Evolutionary conservation across 2,329 filamentous ascomycete species (phyloP).

Genomic region (Cladosporium cucumerinum): DNA sequence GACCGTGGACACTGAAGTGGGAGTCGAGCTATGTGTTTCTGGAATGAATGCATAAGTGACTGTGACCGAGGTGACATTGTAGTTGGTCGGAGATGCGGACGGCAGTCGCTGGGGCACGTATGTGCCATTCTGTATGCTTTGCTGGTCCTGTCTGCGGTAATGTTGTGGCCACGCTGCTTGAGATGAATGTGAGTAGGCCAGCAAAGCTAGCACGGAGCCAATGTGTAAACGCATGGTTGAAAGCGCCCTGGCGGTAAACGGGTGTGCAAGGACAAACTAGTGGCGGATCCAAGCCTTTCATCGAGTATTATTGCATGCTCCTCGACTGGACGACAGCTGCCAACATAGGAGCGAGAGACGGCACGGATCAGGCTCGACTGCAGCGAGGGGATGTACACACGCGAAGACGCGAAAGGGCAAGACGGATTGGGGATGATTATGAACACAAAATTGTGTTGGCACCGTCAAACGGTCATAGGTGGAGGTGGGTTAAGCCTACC

Average conservation of each 20-base stretch:
- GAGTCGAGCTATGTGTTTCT: not conserved
- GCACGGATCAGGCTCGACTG: not conserved
- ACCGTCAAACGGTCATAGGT: slow-evolving; percentile 15
- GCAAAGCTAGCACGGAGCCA: slow-evolving; percentile 9
- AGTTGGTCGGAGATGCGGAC: not conserved
- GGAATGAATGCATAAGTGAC: slow-evolving; percentile 8
- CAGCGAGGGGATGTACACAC: slow-evolving; percentile 2
- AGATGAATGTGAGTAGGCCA: slow-evolving; percentile 7
- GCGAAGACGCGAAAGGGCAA: not conserved
- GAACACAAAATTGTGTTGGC: not conserved
- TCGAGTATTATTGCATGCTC: slow-evolving; percentile 12
- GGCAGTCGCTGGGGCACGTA: not conserved
- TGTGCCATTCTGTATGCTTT: not conserved
- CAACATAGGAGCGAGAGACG: slow-evolving; percentile 7
- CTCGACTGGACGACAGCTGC: not conserved
- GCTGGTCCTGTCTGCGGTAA: slow-evolving; percentile 4
- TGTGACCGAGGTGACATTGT: slow-evolving; percentile 5
- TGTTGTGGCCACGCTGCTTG: slow-evolving; percentile 6
- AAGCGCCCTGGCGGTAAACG: not conserved
- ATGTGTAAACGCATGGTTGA: slow-evolving; percentile 10
- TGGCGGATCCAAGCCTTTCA: slow-evolving; percentile 13
- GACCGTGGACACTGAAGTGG: not conserved
- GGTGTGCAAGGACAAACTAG: slow-evolving; percentile 1
- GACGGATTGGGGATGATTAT: not conserved
- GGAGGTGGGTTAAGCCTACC: slow-evolving; percentile 10